These are phyloP conservation scores for Hyphopichia burtonii DNA, from an alignment of 1,139 yeast genomes.

Conservation along the genomic window DNA sequence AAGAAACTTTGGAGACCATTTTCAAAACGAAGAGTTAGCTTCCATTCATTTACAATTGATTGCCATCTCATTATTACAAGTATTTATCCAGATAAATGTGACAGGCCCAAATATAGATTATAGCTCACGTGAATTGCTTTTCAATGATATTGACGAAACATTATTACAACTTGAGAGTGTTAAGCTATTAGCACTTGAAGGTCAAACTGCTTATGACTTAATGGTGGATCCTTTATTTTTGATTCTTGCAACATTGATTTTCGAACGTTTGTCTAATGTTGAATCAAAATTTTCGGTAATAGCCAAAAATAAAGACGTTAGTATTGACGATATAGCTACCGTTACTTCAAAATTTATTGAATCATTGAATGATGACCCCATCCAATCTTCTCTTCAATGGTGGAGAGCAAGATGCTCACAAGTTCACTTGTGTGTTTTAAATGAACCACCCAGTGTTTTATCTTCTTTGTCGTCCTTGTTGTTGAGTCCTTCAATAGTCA, in stretches of 20 bases:
- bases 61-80: constrained; percentile 62
- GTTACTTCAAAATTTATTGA: constrained; percentile 16
- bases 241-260: constrained; percentile 45
- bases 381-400: constrained; percentile 57
- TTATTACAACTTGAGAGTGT: constrained; percentile 33
- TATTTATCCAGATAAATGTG: constrained; percentile 72
- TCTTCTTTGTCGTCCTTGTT: constrained; percentile 41
- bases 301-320: constrained; percentile 13
- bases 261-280: constrained; percentile 47
- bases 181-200: constrained; percentile 49
- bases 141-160: constrained; percentile 27
- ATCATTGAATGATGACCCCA: constrained; percentile 16
- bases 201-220: constrained; percentile 64
- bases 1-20: constrained; percentile 7
- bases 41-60: constrained; percentile 29
- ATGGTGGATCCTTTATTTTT: constrained; percentile 55
- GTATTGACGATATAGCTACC: constrained; percentile 21
- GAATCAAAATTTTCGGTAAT: constrained; percentile 28
- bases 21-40: constrained; percentile 1
- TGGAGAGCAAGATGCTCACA: constrained; percentile 72
- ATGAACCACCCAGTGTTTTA: constrained; percentile 54
- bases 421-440: constrained; percentile 57
- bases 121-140: constrained; percentile 31
- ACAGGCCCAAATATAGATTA: constrained; percentile 73
- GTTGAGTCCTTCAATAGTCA: constrained; percentile 32